Evolutionary conservation across 306 rosid species (phyloP).

Genomic region (Casuarina cunninghamiana): DNA sequence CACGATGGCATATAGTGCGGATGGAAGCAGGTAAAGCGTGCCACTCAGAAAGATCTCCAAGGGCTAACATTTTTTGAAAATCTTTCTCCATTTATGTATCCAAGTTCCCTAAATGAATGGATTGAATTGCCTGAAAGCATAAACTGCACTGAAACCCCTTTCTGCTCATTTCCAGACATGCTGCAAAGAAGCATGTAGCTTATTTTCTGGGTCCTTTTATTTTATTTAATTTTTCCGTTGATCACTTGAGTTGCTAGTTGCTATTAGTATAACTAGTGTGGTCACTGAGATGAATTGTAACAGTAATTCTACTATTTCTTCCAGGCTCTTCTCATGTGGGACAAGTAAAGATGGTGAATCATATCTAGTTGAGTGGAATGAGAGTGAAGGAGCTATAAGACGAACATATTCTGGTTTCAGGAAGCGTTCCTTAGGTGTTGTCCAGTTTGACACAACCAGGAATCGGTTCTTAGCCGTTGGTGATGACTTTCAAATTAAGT

Average conservation of each 20-base stretch:
- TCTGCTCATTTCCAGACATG: neutral
- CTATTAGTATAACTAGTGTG: neutral
- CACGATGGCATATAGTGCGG: constrained; percentile 53
- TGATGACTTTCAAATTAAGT: constrained; percentile 48
- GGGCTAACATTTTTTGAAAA: neutral
- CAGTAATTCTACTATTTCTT: neutral
- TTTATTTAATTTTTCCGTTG: neutral
- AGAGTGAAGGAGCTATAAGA: constrained; percentile 48
- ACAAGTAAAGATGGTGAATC: constrained; percentile 51
- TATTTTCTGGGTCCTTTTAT: neutral
- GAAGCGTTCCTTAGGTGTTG: constrained; percentile 44
- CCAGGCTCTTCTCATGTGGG: constrained; percentile 51
- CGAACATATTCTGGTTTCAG: constrained; percentile 46
- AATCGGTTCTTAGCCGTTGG: constrained; percentile 50
- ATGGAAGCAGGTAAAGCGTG: constrained; percentile 42
- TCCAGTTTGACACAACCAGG: constrained; percentile 52
- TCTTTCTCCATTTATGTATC: neutral
- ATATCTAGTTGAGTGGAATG: constrained; percentile 54
- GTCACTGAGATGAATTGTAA: neutral
- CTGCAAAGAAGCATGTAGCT: neutral
- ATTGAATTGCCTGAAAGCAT: neutral
- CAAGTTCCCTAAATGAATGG: neutral
- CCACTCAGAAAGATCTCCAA: neutral
- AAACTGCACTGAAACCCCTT: neutral
- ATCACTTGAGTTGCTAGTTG: neutral